These are phyloP conservation scores for Furcasterigmium sp. DNA, from an alignment of 2,329 filamentous ascomycete genomes.

Conservation along the genomic window DNA sequence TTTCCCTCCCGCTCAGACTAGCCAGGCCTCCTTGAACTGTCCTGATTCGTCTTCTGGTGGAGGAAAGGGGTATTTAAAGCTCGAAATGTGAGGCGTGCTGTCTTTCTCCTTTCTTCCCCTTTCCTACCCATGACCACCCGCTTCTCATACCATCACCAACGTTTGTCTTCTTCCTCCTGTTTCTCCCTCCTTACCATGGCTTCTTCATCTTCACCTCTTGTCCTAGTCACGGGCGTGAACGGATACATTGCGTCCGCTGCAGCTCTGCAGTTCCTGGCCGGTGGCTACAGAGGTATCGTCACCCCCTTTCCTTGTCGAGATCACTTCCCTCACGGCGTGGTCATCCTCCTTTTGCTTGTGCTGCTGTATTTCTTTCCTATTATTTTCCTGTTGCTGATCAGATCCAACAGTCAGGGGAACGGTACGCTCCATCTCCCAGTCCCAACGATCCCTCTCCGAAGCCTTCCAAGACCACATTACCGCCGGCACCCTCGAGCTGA, in stretches of 20 bases:
- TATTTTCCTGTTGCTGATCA: no score
- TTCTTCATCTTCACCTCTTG: constrained; percentile 2
- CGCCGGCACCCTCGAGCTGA: constrained; percentile 14
- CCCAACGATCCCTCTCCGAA: constrained; percentile 9
- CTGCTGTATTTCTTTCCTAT: no score
- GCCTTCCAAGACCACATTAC: constrained; percentile 10
- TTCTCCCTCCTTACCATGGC: not conserved
- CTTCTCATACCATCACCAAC: not conserved
- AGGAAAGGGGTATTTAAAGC: no score
- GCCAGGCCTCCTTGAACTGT: no score
- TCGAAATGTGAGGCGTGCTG: no score
- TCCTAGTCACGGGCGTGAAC: constrained; percentile 27
- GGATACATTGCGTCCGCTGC: constrained; percentile 25
- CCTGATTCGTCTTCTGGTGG: no score
- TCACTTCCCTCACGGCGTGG: not conserved
- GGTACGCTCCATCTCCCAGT: constrained; percentile 16
- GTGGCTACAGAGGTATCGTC: constrained; percentile 17
- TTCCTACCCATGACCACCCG: no score
- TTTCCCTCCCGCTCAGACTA: no score
- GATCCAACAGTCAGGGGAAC: constrained; percentile 21
- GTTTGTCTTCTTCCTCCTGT: not conserved
- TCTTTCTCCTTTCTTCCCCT: no score
- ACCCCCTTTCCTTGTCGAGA: not conserved
- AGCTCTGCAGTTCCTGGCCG: constrained; percentile 19
- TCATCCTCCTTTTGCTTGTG: no score